Conservation (phyloP, 768 basidiomycete genomes). For the Auricularia auricula-judae region DNA sequence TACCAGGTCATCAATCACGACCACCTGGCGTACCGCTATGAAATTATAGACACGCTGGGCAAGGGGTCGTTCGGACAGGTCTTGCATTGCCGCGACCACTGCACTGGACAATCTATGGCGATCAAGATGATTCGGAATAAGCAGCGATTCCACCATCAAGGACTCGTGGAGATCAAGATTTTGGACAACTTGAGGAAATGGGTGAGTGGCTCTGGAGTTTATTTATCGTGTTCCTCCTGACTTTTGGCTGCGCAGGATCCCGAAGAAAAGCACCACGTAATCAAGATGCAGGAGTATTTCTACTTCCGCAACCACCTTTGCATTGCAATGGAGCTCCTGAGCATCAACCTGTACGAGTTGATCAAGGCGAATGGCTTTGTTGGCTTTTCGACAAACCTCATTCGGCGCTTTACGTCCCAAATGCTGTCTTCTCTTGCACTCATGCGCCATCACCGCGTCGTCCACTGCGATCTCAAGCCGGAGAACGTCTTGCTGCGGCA, state of each 20-base stretch:
- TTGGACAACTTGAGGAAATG: constrained; percentile 94
- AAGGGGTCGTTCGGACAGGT: constrained; percentile 99
- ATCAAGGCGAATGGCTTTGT: constrained; percentile 99
- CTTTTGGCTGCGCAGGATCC: constrained; percentile 49
- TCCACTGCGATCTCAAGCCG: constrained; percentile 97
- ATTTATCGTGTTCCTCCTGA: background rate
- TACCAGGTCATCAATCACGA: constrained; percentile 85
- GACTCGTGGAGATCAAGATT: constrained; percentile 98
- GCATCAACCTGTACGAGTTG: constrained; percentile 96
- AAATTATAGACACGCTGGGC: constrained; percentile 82
- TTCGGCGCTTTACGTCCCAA: constrained; percentile 92
- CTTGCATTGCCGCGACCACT: constrained; percentile 87
- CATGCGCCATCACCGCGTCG: constrained; percentile 94
- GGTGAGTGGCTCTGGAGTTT: constrained; percentile 40
- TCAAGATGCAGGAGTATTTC: constrained; percentile 97
- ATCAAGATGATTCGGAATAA: constrained; percentile 99
- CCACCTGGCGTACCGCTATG: constrained; percentile 96
- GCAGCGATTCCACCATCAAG: constrained; percentile 97
- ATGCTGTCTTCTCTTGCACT: constrained; percentile 86
- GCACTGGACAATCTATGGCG: constrained; percentile 90
- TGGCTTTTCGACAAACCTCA: constrained; percentile 92
- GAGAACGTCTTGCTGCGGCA: constrained; percentile 96
- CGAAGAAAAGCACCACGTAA: constrained; percentile 93
- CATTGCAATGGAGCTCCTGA: constrained; percentile 95
- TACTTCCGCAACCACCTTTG: constrained; percentile 96